Evolutionary conservation across 306 rosid genomes (phyloP), one percentile per base, ranked within the genome.

Genomic region (Potentilla sterilis): DNA sequence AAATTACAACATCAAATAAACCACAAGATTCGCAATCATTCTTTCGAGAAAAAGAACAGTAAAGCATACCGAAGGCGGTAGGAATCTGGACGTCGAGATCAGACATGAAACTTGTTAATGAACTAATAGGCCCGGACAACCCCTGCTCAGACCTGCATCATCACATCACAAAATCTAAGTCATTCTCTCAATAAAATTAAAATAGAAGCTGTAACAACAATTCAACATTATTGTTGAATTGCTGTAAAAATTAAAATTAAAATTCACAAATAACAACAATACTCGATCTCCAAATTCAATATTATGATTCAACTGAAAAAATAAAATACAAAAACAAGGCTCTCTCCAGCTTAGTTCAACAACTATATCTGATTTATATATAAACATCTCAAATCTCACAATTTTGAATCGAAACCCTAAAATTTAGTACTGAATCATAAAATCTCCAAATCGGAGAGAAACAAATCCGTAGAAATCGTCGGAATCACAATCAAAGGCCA

Each of bases 71-170:
- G 62, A 83, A 90, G 88, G 93, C 65, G 67, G 93, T 82, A 75
- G 90, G 96, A 85, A 87, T 85, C 81, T 86, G 93, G 57, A 44
- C 78, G 87, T 90, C 91, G 86, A 88, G 81, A 73, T 90, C 96
- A 90, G 91, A 90, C 93, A 87, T 90, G 90, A 90, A 90, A 79
- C 83, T 90, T 83, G 74, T 76, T 83, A 78, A 68, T 74, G 34
- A 67, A 38, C 52, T 74, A 57, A 75, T 81, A 72, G 72, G 75
- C 47, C 78, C 85, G 59, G 63, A 68, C 70, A 80, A 86, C 82
- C 77, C 42, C 78, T 42, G 84, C 83, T 80, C 83, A 83, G 46
- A 77, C 88, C 89, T 85, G 76, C 8, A 88, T 47, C 35, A 37
- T 37, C 40, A 37, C 47, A 35, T n/a, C 19, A 21, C 43, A 48